Evolutionary conservation across 805 yeast genomes (phyloP), one percentile per base, ranked within the genome.

Genomic region (Blastobotrys americana): DNA sequence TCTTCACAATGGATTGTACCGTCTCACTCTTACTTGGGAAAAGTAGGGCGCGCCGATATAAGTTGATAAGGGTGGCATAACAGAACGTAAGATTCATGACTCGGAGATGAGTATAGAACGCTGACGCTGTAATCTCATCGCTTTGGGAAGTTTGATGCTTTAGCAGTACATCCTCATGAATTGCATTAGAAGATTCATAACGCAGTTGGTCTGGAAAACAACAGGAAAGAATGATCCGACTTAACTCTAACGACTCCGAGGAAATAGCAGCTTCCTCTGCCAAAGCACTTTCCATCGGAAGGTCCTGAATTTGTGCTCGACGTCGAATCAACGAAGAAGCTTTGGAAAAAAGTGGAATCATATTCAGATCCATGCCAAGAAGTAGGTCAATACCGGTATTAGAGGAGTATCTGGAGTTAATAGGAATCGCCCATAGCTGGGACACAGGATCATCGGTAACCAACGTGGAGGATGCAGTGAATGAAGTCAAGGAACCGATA

Each of bases 341-440:
- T 36, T 76, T 71, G 17, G 81, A 70, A 49, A 77, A 76, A 25
- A 72, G 68, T 0, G 84, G 81, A 17, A 84, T 64, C 45, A 82
- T 70, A 48, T 69, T 69, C 9, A 79, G 67, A 51, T 84, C 88
- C 57, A 84, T 76, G 1, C 93, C 94, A 16, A 57, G 49, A 10
- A 57, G 45, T 21, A 53, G 45, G 25, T 57, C 57, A 23, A 54
- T 44, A 8, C 39, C 45, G 5, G 45, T n/a, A 8, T 37, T 43
- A 20, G 41, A 34, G 5, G 20, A 25, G 31, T 38, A 15, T 5
- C 34, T n/a, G 16, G 25, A 22, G 27, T 18, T 43, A 10, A 33
- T 40, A 19, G 25, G 53, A 20, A 20, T 55, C 44, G 65, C 63
- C 53, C 63, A 65, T 41, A 34, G 61, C 57, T 5, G 70, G 41